These are phyloP conservation scores for Trichoderma sp. DNA, from an alignment of 2,329 filamentous ascomycete genomes.

Conservation along the genomic window DNA sequence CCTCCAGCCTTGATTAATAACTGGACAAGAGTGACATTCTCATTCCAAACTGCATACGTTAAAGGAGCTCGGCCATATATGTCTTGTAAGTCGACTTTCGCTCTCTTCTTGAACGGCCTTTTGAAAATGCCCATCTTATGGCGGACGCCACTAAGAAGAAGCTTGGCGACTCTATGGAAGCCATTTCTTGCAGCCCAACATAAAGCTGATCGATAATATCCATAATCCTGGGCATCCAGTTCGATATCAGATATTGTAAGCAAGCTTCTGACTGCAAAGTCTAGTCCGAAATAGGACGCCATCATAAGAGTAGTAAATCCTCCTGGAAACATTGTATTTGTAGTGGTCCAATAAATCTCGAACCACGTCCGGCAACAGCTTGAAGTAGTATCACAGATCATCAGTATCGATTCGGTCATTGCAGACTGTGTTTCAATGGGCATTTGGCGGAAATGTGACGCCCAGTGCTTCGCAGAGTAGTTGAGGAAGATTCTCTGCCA, in stretches of 20 bases:
- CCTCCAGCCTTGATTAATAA: background rate
- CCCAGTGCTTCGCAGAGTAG: slow-evolving; percentile 27
- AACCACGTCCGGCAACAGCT: background rate
- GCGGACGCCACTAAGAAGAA: background rate
- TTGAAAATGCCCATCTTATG: background rate
- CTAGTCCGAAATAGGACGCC: slow-evolving; percentile 15
- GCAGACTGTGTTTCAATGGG: background rate
- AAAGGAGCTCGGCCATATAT: background rate
- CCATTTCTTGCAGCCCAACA: slow-evolving; percentile 15
- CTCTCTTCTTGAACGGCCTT: background rate
- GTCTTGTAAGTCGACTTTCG: background rate
- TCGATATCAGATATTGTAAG: background rate
- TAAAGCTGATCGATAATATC: background rate
- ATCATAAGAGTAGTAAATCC: slow-evolving; percentile 5
- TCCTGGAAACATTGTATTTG: background rate
- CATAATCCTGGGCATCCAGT: background rate
- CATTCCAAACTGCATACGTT: background rate
- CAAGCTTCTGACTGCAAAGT: background rate
- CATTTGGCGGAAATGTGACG: slow-evolving; percentile 19
- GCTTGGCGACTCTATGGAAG: background rate
- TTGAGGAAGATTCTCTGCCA: slow-evolving; percentile 15
- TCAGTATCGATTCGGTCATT: background rate
- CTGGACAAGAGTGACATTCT: background rate
- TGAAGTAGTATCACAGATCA: background rate
- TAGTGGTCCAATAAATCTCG: background rate